Evolutionary conservation across 116 monocot genomes (phyloP), one percentile per base, ranked within the genome.

Genomic region (Posidonia oceanica): DNA sequence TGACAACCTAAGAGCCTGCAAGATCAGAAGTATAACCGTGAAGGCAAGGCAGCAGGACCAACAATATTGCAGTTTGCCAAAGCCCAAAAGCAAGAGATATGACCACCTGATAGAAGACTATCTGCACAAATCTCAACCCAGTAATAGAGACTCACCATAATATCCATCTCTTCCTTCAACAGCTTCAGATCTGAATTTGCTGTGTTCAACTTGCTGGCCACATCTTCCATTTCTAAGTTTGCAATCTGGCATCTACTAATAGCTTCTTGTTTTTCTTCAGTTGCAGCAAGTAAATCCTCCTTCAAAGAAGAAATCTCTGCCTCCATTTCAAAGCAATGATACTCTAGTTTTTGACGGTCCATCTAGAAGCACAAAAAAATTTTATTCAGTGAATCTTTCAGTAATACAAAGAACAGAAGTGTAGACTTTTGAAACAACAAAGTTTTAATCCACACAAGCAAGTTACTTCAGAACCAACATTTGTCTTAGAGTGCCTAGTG

Each of bases 321-420:
- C 67, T 87, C 89, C 92, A 97, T 83, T 73, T 91, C 91, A 83
- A 85, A 85, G 63, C 76, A 80, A 78, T 22, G 64, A 60, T 85
- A n/a, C 73, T 85, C 83, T 18, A 96, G 75, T 57, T 80, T 87
- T n/a, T 84, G 68, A 63, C 86, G 84, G 59, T 91, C 83, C 55
- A 79, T 71, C 95, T 95, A 70, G 36, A 80, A 66, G 58, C 21
- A 58, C 53, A 76, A 53, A 36, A 60, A 61, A 60, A 18, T 4
- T 20, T 60, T 4, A 38, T 40, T 14, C 22, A 42, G n/a, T 16
- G 29, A 29, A 29, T 40, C 37, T 48, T 20, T 41, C 39, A 48
- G 16, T 37, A 64, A 64, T 12, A 3, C 11, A 62, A 62, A 10
- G 22, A 36, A 62, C 22, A 29, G 10, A 48, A 29, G 29, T 10